Percentiles rank a stretch among this genome's conserved stretches.
Conservation (phyloP, 2,329 filamentous ascomycete genomes). For the Coniochaeta sp. region DNA sequence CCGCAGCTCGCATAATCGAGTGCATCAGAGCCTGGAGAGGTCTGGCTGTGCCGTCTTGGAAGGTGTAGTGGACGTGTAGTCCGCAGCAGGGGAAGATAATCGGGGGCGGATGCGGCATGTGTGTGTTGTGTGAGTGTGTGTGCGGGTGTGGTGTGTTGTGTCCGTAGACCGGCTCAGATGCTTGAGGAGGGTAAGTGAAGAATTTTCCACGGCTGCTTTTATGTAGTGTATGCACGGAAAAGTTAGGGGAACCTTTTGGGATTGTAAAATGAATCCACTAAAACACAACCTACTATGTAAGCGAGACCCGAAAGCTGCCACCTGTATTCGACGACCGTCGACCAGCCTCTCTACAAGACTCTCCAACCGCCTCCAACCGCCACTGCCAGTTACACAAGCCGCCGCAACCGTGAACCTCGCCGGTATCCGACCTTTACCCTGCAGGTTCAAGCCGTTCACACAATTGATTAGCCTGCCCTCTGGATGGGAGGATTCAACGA, state of each 20-base stretch:
- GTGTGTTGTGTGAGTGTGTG: conserved; percentile 10
- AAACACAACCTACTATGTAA: no score
- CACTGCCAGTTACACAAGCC: not conserved
- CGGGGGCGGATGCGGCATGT: not conserved
- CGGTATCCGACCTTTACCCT: not conserved
- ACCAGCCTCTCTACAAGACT: no score
- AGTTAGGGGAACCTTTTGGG: not conserved
- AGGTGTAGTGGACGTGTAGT: no score
- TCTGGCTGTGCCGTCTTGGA: no score
- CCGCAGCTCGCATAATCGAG: no score
- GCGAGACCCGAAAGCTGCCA: no score
- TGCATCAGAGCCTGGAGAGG: no score
- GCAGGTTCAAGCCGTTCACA: no score
- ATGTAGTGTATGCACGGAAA: not conserved
- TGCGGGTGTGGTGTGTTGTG: conserved; percentile 10
- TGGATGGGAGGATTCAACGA: no score
- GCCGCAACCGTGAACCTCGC: not conserved
- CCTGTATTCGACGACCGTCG: not conserved
- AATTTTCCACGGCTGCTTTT: not conserved
- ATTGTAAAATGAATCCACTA: no score
- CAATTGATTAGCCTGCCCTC: no score
- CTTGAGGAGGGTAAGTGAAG: not conserved
- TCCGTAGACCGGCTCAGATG: not conserved
- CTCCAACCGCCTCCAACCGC: no score
- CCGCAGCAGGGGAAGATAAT: not conserved